A percentile compares a stretch with the other conserved stretches of the same genome.
Evolutionary conservation across 768 basidiomycete species (phyloP).

Genomic region (Tylopilus plumbeoviolaceoides): DNA sequence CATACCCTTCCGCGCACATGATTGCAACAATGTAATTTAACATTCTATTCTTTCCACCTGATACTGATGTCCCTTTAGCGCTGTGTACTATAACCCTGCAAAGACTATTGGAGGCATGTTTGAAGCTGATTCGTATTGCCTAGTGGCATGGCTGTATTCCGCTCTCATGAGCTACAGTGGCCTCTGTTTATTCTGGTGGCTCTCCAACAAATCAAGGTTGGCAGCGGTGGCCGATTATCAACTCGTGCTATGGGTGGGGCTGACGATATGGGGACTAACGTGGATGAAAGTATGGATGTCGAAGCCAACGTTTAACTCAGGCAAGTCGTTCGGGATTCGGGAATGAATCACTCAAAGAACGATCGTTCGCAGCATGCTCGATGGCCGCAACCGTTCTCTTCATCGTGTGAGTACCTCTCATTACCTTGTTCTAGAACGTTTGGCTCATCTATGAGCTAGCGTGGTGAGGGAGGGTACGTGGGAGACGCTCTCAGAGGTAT

Average conservation of each 20-base stretch:
- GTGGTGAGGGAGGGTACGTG: constrained; percentile 89
- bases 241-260: constrained; percentile 78
- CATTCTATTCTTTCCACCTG: neutral
- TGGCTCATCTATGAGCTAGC: constrained; percentile 33
- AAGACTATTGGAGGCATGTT: constrained; percentile 92
- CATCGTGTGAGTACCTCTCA: constrained; percentile 54
- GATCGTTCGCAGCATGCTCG: constrained; percentile 56
- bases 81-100: constrained; percentile 90
- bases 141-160: constrained; percentile 66
- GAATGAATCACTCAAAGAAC: neutral
- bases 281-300: constrained; percentile 93
- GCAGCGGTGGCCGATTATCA: constrained; percentile 71
- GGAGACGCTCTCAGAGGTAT: constrained; percentile 66
- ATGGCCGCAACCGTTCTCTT: constrained; percentile 84
- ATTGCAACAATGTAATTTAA: constrained; percentile 75
- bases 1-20: constrained; percentile 83
- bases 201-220: constrained; percentile 63
- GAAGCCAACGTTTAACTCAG: constrained; percentile 88
- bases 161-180: constrained; percentile 69
- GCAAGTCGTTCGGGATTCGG: constrained; percentile 31
- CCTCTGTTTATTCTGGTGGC: constrained; percentile 76
- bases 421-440: neutral
- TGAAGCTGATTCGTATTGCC: constrained; percentile 81
- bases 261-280: constrained; percentile 76
- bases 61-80: constrained; percentile 37